Base-by-base conservation (phyloP, 495 filamentous ascomycete genomes). In the Penicillium ochrochloron region DNA sequence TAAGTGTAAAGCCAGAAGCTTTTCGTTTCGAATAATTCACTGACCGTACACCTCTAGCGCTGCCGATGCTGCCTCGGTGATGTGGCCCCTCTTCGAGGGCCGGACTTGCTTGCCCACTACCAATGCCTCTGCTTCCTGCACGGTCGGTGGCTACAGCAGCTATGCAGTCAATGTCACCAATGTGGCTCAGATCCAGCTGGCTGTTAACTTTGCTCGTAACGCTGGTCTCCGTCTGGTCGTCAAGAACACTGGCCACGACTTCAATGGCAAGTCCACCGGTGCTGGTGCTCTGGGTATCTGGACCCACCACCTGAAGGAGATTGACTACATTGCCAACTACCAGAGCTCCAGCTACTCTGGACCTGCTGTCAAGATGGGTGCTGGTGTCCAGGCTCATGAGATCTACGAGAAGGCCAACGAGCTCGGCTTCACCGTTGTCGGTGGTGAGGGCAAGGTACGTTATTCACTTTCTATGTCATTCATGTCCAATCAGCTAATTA, bases 241-340 rank as follows among this genome's bases (percentile, higher is more conserved):
- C 57, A 90, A 89, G 79, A 91, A 90, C 65, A 93, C 89, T 2
- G 89, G 90, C 31, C 89, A 90, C 64, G 87, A 89, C 68, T 88
- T 85, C 75, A 75, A 73, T 37, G 87, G 84, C 59, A 87, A 86
- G 73, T 83, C 83, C 7, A 82, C 79, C 14, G 87, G 87, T 23
- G 76, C 77, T 27, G 85, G 86, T 23, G 78, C 82, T 15, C 72
- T 90, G 10, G 73, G 73, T 29, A 71, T 90, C 37, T 90, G 87
- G 87, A 89, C 85, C 0, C 85, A 89, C 60, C 74, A 85, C 25
- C 69, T 90, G 21, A 86, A 88, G 69, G 59, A 73, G 12, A 77
- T 83, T 15, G 50, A 74, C 3, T 75, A 78, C 57, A 59, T 75
- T 35, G 56, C 71, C 37, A 64, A 77, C 15, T 84, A 82, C 67